These are phyloP conservation scores for Blastocystis sp. DNA, from an alignment of 352 stramenopile genomes.

Conservation along the genomic window DNA sequence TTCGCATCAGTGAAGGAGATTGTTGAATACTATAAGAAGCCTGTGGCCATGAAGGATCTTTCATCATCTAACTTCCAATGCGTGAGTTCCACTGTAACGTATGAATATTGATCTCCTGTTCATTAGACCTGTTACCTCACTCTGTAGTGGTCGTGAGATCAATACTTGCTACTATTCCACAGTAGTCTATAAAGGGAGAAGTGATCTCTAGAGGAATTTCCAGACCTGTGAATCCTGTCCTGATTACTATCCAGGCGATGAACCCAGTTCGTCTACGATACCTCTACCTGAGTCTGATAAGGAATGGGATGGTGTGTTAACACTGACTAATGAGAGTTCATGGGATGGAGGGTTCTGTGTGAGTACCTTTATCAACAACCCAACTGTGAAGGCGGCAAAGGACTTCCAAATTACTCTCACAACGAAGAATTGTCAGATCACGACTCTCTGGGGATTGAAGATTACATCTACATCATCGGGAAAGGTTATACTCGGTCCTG, in stretches of 20 bases:
- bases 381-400: neutral
- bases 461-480: neutral
- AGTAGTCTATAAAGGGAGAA: neutral
- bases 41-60: neutral
- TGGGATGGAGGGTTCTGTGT: constrained; percentile 58
- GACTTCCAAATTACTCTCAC: constrained; percentile 22
- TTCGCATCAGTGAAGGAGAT: neutral
- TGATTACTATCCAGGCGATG: constrained; percentile 54
- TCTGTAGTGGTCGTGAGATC: constrained; percentile 15
- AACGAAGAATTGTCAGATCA: constrained; percentile 59
- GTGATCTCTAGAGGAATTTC: constrained; percentile 24
- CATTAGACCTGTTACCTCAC: neutral
- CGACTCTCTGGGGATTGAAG: constrained; percentile 34
- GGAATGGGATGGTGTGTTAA: constrained; percentile 1
- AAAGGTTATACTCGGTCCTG: neutral
- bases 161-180: constrained; percentile 58
- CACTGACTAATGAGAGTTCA: neutral
- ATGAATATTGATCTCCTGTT: neutral
- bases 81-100: neutral
- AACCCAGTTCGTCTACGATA: constrained; percentile 32
- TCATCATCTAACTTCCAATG: neutral
- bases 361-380: constrained; percentile 3
- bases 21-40: constrained; percentile 8
- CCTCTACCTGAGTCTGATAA: neutral
- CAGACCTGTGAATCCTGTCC: constrained; percentile 47